Evolutionary conservation across 495 filamentous ascomycete genomes (phyloP).

Genomic region (Lasiosphaeria ovina): DNA sequence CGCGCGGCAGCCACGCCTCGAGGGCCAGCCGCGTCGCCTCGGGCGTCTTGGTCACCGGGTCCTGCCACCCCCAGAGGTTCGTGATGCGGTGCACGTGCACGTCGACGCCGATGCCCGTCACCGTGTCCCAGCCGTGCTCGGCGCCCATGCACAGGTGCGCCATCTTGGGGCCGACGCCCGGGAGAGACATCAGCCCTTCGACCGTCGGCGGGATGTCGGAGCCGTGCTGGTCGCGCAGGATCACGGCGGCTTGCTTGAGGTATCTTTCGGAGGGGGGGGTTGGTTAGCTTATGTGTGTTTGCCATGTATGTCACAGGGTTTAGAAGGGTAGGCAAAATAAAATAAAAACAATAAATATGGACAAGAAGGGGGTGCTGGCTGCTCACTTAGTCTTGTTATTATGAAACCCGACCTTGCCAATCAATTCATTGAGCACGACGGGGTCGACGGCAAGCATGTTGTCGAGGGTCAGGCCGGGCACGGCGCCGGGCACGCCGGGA

Average conservation of each 20-base stretch:
- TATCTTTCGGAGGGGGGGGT: slow-evolving; percentile 40
- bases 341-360: background rate
- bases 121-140: slow-evolving; percentile 52
- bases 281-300: background rate
- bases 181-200: slow-evolving; percentile 73
- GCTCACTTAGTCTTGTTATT: slow-evolving; percentile 81
- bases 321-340: too few species aligned
- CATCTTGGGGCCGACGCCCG: slow-evolving; percentile 97
- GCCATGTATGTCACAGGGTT: background rate
- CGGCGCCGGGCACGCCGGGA: slow-evolving; percentile 26
- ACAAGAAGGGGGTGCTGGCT: background rate
- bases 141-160: slow-evolving; percentile 82
- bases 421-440: slow-evolving; percentile 70
- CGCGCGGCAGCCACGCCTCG: slow-evolving; percentile 79
- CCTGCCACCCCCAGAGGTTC: slow-evolving; percentile 92
- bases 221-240: slow-evolving; percentile 65
- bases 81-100: slow-evolving; percentile 82
- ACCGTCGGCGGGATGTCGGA: slow-evolving; percentile 84
- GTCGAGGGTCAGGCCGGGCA: slow-evolving; percentile 63
- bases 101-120: slow-evolving; percentile 65
- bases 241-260: slow-evolving; percentile 72
- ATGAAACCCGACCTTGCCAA: slow-evolving; percentile 86
- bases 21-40: slow-evolving; percentile 80
- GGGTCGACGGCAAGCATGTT: slow-evolving; percentile 75
- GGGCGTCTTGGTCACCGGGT: slow-evolving; percentile 65